Conservation (phyloP, 345 rosid species). For the Aquilaria sinensis region DNA sequence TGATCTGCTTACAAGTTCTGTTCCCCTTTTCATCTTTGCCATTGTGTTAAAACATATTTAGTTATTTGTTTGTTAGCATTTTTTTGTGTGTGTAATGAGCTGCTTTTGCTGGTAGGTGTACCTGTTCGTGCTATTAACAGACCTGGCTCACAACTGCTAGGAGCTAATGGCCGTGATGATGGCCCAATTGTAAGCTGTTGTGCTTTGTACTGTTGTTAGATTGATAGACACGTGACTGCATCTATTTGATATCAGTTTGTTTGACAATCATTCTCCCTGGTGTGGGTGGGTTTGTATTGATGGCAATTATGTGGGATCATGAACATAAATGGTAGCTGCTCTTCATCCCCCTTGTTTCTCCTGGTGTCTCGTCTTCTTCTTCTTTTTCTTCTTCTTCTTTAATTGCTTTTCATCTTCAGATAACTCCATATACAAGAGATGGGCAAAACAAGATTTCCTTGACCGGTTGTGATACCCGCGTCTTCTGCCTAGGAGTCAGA, state of each 20-base stretch:
- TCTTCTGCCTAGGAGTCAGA: conserved; percentile 88
- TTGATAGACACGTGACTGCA: conserved; percentile 2
- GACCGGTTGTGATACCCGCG: conserved; percentile 78
- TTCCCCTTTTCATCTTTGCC: neutral
- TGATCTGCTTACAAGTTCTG: neutral
- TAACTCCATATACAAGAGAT: conserved; percentile 61
- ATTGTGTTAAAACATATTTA: neutral
- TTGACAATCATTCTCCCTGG: neutral
- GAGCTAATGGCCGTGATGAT: conserved; percentile 97
- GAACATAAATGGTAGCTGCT: too few species aligned
- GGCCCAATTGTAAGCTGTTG: conserved; percentile 74
- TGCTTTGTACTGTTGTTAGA: neutral
- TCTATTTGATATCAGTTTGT: conserved; percentile 8
- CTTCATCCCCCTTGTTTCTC: too few species aligned
- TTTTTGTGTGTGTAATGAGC: neutral
- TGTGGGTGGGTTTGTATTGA: too few species aligned
- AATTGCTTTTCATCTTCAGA: conserved; percentile 28
- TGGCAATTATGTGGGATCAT: too few species aligned
- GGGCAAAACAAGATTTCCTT: conserved; percentile 79
- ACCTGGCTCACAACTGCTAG: conserved; percentile 83
- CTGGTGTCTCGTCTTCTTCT: neutral
- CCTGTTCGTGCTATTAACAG: conserved; percentile 79
- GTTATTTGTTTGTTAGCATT: conserved; percentile 4
- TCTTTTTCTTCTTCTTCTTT: neutral
- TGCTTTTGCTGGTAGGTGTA: conserved; percentile 32